Evolutionary conservation across 768 basidiomycete genomes (phyloP).

Genomic region (Fistulinella prunicolor): DNA sequence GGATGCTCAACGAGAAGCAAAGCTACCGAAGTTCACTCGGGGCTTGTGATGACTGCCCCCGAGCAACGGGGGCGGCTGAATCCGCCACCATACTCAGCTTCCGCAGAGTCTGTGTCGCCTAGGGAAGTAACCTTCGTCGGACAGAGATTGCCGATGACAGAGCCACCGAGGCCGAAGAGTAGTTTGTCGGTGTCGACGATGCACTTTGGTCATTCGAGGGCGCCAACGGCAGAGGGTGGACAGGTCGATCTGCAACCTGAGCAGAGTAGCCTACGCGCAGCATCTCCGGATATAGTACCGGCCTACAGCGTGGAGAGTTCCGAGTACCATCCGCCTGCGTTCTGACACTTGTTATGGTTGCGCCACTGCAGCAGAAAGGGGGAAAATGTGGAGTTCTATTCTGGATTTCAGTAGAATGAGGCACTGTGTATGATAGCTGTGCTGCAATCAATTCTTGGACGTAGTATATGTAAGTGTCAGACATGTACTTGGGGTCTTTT

Average conservation of each 20-base stretch:
- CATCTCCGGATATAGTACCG: not conserved
- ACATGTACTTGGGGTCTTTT: no score
- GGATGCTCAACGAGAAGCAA: not conserved
- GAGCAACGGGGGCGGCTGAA: constrained; percentile 21
- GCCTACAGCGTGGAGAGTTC: not conserved
- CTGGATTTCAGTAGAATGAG: no score
- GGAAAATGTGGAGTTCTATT: no score
- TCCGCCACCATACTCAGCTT: constrained; percentile 26
- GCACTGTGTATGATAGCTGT: no score
- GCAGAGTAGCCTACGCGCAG: not conserved
- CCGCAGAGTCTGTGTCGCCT: not conserved
- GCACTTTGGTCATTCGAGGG: constrained; percentile 10
- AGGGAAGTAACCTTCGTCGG: not conserved
- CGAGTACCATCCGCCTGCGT: not conserved
- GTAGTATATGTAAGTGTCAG: no score
- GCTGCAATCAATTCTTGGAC: no score
- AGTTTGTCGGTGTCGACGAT: constrained; percentile 9
- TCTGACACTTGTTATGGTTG: no score
- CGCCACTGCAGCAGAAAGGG: no score
- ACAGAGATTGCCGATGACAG: constrained; percentile 2
- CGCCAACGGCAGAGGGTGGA: constrained; percentile 1
- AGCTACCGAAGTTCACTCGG: constrained; percentile 2
- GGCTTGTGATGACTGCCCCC: constrained; percentile 1
- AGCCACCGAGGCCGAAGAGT: not conserved
- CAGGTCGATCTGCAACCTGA: not conserved